A percentile compares a stretch with the other conserved stretches of the same genome.
Evolutionary conservation across 2,329 filamentous ascomycete species (phyloP).

Genomic region (Verticillium nonalfalfae): DNA sequence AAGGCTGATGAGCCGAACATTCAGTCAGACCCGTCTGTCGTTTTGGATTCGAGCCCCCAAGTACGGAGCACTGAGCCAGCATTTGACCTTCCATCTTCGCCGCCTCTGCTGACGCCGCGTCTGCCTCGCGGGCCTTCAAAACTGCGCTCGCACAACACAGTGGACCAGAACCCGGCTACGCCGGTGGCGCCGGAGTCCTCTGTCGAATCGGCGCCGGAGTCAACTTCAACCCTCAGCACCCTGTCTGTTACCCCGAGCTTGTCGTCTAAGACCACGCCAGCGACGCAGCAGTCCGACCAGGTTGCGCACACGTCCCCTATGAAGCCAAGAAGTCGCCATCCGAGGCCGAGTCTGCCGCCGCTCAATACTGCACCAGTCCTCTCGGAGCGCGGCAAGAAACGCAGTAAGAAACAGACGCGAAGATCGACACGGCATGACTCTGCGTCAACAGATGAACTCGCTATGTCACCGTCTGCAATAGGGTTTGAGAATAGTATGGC

Average conservation of each 20-base stretch:
- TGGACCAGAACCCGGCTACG: neutral
- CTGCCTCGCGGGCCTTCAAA: neutral
- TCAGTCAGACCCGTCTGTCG: neutral
- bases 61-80: neutral
- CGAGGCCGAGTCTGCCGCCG: neutral
- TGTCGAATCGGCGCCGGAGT: constrained; percentile 3
- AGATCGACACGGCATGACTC: constrained; percentile 24
- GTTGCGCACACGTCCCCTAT: constrained; percentile 4
- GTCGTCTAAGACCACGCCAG: constrained; percentile 28
- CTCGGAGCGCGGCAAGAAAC: constrained; percentile 12
- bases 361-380: constrained; percentile 1
- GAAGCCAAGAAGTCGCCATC: constrained; percentile 4
- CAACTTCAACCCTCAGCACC: constrained; percentile 32
- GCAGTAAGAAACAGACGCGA: constrained; percentile 2
- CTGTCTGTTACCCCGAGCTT: constrained; percentile 30
- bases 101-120: constrained; percentile 8
- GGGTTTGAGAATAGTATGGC: constrained; percentile 30
- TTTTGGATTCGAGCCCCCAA: constrained; percentile 1
- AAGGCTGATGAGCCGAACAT: neutral
- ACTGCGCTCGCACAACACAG: neutral
- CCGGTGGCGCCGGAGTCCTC: neutral
- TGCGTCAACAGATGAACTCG: constrained; percentile 42
- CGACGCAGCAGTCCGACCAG: constrained; percentile 23
- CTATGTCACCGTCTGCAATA: constrained; percentile 28
- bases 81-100: constrained; percentile 15